Evolutionary conservation across 345 rosid genomes (phyloP).

Genomic region (Salix koriyanagi): DNA sequence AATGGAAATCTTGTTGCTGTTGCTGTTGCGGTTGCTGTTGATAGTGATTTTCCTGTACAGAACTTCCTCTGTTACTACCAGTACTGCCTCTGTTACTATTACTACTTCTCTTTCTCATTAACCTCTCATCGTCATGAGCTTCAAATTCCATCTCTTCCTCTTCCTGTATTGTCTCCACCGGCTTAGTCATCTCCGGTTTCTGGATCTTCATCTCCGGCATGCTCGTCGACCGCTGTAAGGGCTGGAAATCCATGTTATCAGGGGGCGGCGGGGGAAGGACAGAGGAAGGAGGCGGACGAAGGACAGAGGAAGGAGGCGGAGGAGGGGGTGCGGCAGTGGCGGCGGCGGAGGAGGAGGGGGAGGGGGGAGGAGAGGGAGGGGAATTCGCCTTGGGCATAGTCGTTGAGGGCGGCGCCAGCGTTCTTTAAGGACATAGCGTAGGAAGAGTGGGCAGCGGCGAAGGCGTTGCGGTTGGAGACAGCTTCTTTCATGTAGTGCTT

Average conservation of each 20-base stretch:
- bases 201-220: conserved; percentile 78
- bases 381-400: conserved; percentile 69
- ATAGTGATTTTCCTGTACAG: neutral
- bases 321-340: conserved; percentile 27
- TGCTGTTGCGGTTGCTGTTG: conserved; percentile 16
- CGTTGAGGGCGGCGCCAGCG: conserved; percentile 94
- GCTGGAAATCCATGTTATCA: neutral
- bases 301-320: conserved; percentile 37
- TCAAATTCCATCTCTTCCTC: conserved; percentile 48
- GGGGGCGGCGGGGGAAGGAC: conserved; percentile 20
- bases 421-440: conserved; percentile 71
- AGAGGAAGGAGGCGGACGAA: conserved; percentile 12
- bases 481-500: conserved; percentile 70
- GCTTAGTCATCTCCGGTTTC: conserved; percentile 34
- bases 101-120: conserved; percentile 58
- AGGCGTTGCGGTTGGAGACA: conserved; percentile 72
- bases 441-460: conserved; percentile 93
- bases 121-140: conserved; percentile 33
- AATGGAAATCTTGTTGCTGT: conserved; percentile 19
- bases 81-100: conserved; percentile 37
- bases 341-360: neutral
- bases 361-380: conserved; percentile 14
- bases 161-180: conserved; percentile 52
- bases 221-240: conserved; percentile 62
- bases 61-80: conserved; percentile 7